Conservation (phyloP, 139 green algal genomes). For the Chlamydomonas asymmetrica region DNA sequence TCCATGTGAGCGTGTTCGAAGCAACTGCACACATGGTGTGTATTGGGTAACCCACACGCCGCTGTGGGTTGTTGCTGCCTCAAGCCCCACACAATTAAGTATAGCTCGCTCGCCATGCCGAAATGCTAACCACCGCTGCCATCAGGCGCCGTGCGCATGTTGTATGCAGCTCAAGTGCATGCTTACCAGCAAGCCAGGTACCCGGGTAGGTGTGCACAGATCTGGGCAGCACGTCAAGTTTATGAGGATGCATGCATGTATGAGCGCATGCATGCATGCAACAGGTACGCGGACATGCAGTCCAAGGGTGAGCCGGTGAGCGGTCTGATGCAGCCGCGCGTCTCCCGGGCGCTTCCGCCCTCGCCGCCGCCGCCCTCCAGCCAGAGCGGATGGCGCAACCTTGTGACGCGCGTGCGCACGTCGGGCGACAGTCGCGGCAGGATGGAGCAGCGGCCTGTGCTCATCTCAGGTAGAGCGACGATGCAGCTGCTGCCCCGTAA, state of each 20-base stretch:
- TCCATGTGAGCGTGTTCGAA: neutral
- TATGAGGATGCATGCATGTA: neutral
- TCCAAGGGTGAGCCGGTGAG: constrained; percentile 22
- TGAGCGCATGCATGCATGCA: neutral
- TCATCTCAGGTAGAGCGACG: neutral
- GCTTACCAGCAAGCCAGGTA: too few relatives aligned
- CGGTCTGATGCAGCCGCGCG: neutral
- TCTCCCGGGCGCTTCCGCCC: neutral
- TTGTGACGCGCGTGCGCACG: neutral
- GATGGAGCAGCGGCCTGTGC: neutral
- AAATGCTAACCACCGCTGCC: too few relatives aligned
- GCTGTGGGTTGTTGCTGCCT: neutral
- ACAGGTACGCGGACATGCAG: constrained; percentile 13
- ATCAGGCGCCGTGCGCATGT: too few relatives aligned
- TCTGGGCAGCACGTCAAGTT: neutral
- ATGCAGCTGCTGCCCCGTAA: neutral
- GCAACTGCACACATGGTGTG: neutral
- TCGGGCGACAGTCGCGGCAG: too few relatives aligned
- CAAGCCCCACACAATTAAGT: too few relatives aligned
- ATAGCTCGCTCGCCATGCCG: too few relatives aligned
- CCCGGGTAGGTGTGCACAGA: too few relatives aligned
- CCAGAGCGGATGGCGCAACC: constrained; percentile 11
- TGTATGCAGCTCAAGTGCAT: too few relatives aligned
- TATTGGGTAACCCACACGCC: neutral
- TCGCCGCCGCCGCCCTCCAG: neutral